A percentile compares a stretch with the other conserved stretches of the same genome.
These are phyloP conservation scores for Gynostemma pentaphyllum DNA, from an alignment of 306 rosid genomes.

Conservation along the genomic window DNA sequence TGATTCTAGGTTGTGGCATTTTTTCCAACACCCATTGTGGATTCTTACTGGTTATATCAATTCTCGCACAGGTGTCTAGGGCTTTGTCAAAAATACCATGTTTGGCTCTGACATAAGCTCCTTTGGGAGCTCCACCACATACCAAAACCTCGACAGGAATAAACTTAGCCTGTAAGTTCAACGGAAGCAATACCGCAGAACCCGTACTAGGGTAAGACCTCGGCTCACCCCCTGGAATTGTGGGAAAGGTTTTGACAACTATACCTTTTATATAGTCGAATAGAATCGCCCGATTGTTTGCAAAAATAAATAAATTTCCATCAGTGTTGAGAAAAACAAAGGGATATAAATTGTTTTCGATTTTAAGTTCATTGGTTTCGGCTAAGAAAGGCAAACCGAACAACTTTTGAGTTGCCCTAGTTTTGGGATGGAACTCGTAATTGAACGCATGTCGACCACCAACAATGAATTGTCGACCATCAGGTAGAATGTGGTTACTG, in stretches of 20 bases:
- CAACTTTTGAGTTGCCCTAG: neutral
- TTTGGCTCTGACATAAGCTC: neutral
- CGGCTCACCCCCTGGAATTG: slow-evolving; percentile 48
- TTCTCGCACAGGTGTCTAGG: slow-evolving; percentile 33
- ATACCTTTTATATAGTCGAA: slow-evolving; percentile 23
- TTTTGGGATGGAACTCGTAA: slow-evolving; percentile 50
- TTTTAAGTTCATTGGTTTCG: slow-evolving; percentile 22
- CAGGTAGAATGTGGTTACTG: slow-evolving; percentile 49
- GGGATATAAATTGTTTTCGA: slow-evolving; percentile 59
- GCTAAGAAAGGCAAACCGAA: slow-evolving; percentile 25
- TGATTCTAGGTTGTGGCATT: slow-evolving; percentile 40
- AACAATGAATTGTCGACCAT: slow-evolving; percentile 41
- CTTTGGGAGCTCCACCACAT: slow-evolving; percentile 55
- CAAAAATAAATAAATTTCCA: slow-evolving; percentile 49
- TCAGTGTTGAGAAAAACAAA: slow-evolving; percentile 51
- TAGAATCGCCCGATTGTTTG: slow-evolving; percentile 43
- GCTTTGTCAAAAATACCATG: slow-evolving; percentile 17
- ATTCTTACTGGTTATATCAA: slow-evolving; percentile 34
- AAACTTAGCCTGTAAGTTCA: slow-evolving; percentile 14
- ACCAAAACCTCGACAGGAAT: slow-evolving; percentile 40
- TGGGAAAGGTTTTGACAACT: slow-evolving; percentile 36
- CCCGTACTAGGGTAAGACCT: slow-evolving; percentile 59
- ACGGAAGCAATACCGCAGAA: slow-evolving; percentile 51
- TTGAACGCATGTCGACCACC: slow-evolving; percentile 45
- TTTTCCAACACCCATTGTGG: slow-evolving; percentile 42